Base-by-base conservation (phyloP, 1,284 basidiomycete species). In the Ceratobasidium sp. region DNA sequence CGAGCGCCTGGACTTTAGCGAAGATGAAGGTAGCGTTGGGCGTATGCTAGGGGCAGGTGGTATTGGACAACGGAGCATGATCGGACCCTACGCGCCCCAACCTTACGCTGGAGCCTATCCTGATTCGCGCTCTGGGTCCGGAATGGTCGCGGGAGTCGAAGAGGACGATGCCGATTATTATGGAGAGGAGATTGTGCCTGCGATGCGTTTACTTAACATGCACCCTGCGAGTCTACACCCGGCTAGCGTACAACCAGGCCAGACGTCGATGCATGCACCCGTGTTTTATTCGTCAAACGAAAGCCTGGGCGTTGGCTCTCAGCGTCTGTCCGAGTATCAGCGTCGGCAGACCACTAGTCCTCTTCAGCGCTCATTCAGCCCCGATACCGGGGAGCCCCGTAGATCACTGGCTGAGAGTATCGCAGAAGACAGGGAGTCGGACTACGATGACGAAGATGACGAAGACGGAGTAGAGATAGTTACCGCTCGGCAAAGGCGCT, bases 401-500 rank as follows among this genome's bases (percentile, higher is more conserved):
- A 32, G 35, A n/a, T 66, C 61, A 41, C n/a, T 73, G 21, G 47
- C 52, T 28, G 72, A 67, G 46, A 67, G 72, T 44, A 66, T 66
- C 13, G 72, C 54, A 21, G 62, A 73, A 61, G 62, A 64, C 46
- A 38, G 58, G 28, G 72, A 73, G 41, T 55, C 88, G 57, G 90
- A 88, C 77, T 90, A 88, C 88, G 85, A 83, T 1, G 85, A 87
- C 32, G 83, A 83, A 30, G 85, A 83, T 1, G 85, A 87, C 35
- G 87, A 87, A 75, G 85, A 88, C 61, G 81, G 84, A 72, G 52
- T 82, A 79, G 61, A 89, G 87, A 75, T 76, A 89, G 52, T 84
- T 85, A 73, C 87, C 86, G 35, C 84, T 84, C 52, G 85, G 84
- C 50, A 80, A 81, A 35, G 84, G 85, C 44, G 82, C 81, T 64